A percentile compares a stretch with the other conserved stretches of the same genome.
Conservation (phyloP, 352 stramenopile species). For the Pythium volutum region DNA sequence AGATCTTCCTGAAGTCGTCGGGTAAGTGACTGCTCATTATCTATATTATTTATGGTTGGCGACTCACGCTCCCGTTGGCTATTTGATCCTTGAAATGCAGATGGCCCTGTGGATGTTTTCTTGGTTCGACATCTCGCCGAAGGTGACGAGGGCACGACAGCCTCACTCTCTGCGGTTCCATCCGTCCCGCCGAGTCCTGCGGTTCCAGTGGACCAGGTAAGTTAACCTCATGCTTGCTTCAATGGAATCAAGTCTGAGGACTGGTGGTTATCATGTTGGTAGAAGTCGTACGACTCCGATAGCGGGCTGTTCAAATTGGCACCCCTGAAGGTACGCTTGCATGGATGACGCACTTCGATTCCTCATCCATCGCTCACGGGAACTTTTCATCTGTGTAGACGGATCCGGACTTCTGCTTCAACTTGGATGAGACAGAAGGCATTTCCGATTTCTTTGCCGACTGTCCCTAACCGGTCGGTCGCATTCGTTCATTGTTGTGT, state of each 20-base stretch:
- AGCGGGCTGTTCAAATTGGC: slow-evolving; percentile 82
- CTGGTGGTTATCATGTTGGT: not conserved
- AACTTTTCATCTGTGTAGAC: slow-evolving; percentile 29
- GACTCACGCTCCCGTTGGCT: not conserved
- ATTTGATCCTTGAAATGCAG: slow-evolving; percentile 17
- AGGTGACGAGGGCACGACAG: slow-evolving; percentile 26
- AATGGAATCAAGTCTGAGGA: not conserved
- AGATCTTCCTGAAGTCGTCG: slow-evolving; percentile 93
- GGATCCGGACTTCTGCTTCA: slow-evolving; percentile 89
- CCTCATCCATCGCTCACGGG: not conserved
- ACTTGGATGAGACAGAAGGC: slow-evolving; percentile 82
- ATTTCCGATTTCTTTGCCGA: slow-evolving; percentile 88
- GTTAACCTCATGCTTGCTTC: slow-evolving; percentile 1
- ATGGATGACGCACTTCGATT: not conserved
- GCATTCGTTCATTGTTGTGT: slow-evolving; percentile 1
- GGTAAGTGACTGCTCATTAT: slow-evolving; percentile 27
- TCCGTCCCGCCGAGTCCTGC: slow-evolving; percentile 30
- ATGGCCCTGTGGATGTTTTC: slow-evolving; percentile 90
- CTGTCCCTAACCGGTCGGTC: slow-evolving; percentile 43
- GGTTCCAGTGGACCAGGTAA: slow-evolving; percentile 57
- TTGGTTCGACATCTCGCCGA: slow-evolving; percentile 69
- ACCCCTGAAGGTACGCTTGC: slow-evolving; percentile 64
- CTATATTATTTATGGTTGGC: not conserved
- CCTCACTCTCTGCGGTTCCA: slow-evolving; percentile 11
- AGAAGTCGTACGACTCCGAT: slow-evolving; percentile 84